Conservation (phyloP, 768 basidiomycete genomes). For the Hygrocybe punicea region DNA sequence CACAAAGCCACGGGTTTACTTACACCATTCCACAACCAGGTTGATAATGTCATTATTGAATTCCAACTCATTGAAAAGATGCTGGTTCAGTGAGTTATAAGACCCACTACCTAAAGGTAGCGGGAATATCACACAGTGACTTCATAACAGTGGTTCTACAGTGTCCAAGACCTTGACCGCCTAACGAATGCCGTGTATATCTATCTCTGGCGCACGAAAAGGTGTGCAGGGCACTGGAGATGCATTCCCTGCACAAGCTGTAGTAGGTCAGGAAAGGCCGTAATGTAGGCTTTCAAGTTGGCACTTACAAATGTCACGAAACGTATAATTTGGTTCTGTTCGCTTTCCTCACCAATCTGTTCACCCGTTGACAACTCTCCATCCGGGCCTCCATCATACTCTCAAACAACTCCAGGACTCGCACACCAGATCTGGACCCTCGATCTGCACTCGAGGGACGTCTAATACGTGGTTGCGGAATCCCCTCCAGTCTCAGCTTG, state of each 20-base stretch:
- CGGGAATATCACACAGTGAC: too few relatives aligned
- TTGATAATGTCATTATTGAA: too few relatives aligned
- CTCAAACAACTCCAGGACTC: slow-evolving; percentile 64
- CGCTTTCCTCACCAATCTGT: slow-evolving; percentile 51
- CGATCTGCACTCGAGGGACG: slow-evolving; percentile 8
- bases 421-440: slow-evolving; percentile 34
- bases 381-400: slow-evolving; percentile 70
- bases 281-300: not conserved
- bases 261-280: not conserved
- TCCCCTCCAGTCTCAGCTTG: slow-evolving; percentile 42
- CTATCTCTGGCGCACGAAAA: too few relatives aligned
- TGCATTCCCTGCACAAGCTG: not conserved
- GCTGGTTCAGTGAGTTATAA: too few relatives aligned
- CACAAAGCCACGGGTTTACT: too few relatives aligned
- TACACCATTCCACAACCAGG: too few relatives aligned
- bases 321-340: slow-evolving; percentile 33
- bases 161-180: too few relatives aligned
- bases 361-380: slow-evolving; percentile 70
- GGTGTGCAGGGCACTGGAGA: too few relatives aligned
- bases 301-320: slow-evolving; percentile 16
- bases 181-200: too few relatives aligned
- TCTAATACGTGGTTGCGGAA: slow-evolving; percentile 21
- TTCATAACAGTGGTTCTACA: too few relatives aligned
- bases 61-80: too few relatives aligned
- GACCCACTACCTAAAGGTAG: too few relatives aligned